Percentiles rank a stretch among this genome's conserved stretches.
Conservation (phyloP, 768 basidiomycete species). For the Auricularia sp. region DNA sequence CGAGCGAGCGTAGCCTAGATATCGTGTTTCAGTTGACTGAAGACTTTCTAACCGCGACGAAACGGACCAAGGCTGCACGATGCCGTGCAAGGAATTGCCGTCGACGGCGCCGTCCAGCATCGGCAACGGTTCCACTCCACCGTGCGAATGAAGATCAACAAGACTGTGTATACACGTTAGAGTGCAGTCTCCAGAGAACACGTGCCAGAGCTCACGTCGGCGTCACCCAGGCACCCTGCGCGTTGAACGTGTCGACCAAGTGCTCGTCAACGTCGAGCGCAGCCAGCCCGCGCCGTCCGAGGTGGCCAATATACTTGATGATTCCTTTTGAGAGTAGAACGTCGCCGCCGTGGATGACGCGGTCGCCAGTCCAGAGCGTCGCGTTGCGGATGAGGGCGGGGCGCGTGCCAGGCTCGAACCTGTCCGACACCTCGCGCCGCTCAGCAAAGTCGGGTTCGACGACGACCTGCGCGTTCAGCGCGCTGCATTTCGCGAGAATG, state of each 20-base stretch:
- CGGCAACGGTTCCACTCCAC: conserved; percentile 32
- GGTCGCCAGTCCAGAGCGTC: conserved; percentile 81
- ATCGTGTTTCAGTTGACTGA: neutral
- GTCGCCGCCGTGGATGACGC: conserved; percentile 55
- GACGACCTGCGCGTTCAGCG: neutral
- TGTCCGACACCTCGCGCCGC: conserved; percentile 39
- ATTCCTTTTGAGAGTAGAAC: conserved; percentile 62
- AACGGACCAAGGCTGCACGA: neutral
- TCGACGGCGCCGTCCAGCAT: conserved; percentile 20
- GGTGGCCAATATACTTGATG: conserved; percentile 47
- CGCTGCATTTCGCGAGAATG: neutral
- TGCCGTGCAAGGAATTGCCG: neutral
- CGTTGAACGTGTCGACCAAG: conserved; percentile 46
- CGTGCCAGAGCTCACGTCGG: conserved; percentile 39
- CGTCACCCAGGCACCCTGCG: conserved; percentile 64
- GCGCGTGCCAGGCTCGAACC: conserved; percentile 49
- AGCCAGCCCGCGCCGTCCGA: conserved; percentile 12
- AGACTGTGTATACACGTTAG: conserved; percentile 16
- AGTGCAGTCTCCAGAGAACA: neutral
- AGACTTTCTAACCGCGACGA: neutral
- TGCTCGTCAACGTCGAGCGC: conserved; percentile 21
- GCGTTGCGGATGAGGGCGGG: conserved; percentile 63
- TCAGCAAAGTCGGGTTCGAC: neutral
- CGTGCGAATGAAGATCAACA: conserved; percentile 41
- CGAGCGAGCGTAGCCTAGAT: conserved; percentile 64